Percentiles rank a stretch among this genome's conserved stretches.
Conservation (phyloP, 2,329 filamentous ascomycete genomes). For the Mycosphaerella arachidis region DNA sequence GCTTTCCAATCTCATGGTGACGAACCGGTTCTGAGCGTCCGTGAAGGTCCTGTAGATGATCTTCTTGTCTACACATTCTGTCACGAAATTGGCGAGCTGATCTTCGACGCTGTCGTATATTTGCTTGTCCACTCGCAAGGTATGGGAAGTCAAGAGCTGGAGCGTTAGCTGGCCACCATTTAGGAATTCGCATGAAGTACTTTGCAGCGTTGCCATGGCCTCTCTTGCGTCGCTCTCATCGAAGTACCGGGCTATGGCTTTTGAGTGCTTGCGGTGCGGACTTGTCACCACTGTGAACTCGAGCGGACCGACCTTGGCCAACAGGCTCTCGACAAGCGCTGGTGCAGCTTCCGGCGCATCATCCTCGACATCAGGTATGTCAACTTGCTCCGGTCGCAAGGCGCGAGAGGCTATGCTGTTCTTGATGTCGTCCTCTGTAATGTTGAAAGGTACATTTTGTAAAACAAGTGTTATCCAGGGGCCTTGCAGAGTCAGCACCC, state of each 20-base stretch:
- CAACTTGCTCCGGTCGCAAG: background rate
- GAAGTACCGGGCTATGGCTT: conserved; percentile 3
- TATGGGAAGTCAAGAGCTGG: conserved; percentile 4
- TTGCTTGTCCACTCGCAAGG: background rate
- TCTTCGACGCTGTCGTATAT: conserved; percentile 8
- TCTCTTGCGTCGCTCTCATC: conserved; percentile 6
- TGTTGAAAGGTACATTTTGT: background rate
- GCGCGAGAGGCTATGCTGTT: background rate
- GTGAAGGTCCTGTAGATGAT: background rate
- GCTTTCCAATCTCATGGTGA: conserved; percentile 6
- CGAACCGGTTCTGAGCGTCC: conserved; percentile 2
- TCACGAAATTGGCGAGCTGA: conserved; percentile 1
- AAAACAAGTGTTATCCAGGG: too few species aligned
- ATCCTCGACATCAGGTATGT: background rate
- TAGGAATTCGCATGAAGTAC: background rate
- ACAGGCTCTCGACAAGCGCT: background rate
- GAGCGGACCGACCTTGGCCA: background rate
- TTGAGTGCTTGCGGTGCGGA: background rate
- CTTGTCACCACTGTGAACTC: background rate
- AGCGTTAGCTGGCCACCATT: conserved; percentile 1
- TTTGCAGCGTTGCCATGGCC: conserved; percentile 2
- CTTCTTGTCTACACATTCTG: background rate
- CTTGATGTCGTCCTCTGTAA: background rate
- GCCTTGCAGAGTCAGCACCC: too few species aligned
- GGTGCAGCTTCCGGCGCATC: background rate